Conservation (phyloP, 345 rosid genomes). For the Trapa incisa region DNA sequence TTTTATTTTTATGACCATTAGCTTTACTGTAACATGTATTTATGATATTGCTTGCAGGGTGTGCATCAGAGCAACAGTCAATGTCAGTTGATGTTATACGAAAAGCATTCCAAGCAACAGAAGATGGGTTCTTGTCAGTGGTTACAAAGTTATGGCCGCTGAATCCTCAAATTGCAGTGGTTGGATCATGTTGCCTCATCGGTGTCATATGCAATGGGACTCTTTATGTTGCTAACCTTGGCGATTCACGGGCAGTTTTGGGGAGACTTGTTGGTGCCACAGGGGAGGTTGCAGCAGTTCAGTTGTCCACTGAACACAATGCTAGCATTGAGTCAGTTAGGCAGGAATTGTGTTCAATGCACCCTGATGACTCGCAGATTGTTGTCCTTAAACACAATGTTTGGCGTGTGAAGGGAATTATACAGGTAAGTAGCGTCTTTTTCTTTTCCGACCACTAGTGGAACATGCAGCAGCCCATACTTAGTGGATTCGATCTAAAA, state of each 20-base stretch:
- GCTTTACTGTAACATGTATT: too few relatives aligned
- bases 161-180: conserved; percentile 44
- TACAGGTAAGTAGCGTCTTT: conserved; percentile 21
- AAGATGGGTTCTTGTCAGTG: conserved; percentile 35
- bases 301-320: conserved; percentile 40
- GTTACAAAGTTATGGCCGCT: conserved; percentile 34
- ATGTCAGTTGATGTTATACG: conserved; percentile 40
- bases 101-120: conserved; percentile 42
- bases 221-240: conserved; percentile 36
- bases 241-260: conserved; percentile 44
- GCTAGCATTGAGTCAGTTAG: conserved; percentile 39
- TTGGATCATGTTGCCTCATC: conserved; percentile 41
- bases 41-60: conserved; percentile 17
- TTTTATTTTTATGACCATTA: too few relatives aligned
- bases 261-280: conserved; percentile 34
- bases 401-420: conserved; percentile 45
- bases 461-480: not conserved
- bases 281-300: conserved; percentile 36
- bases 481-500: not conserved
- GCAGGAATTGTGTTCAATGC: conserved; percentile 27
- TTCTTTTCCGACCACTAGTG: not conserved
- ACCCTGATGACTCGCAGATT: conserved; percentile 37
- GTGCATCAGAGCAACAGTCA: conserved; percentile 31
- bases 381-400: conserved; percentile 37
- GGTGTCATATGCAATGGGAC: conserved; percentile 28